A percentile compares a stretch with the other conserved stretches of the same genome.
Conservation (phyloP, 1,139 yeast genomes). For the Blastobotrys proliferans region DNA sequence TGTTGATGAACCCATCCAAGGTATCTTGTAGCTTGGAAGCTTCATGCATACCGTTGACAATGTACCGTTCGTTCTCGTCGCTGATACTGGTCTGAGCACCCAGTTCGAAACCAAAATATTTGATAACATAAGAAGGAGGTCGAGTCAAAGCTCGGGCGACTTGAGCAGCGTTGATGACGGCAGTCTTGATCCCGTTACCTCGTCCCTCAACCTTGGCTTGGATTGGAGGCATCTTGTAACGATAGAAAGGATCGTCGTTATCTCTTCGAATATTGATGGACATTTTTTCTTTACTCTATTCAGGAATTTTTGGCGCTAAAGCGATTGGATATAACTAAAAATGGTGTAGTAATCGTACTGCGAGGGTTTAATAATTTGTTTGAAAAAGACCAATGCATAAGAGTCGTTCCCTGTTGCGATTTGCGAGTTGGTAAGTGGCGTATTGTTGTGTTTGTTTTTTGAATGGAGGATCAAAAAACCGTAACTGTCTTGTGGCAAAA, state of each 20-base stretch:
- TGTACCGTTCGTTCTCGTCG: slow-evolving; percentile 77
- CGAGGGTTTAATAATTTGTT: slow-evolving; percentile 14
- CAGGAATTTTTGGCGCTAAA: too few species aligned
- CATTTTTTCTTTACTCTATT: slow-evolving; percentile 4
- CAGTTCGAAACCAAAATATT: slow-evolving; percentile 92
- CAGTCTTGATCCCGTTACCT: slow-evolving; percentile 99
- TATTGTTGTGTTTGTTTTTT: not conserved
- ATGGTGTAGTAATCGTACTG: too few species aligned
- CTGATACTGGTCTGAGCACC: slow-evolving; percentile 92
- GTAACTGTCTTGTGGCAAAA: too few species aligned
- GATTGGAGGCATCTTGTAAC: slow-evolving; percentile 98
- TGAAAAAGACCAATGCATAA: slow-evolving; percentile 24
- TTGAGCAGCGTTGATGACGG: slow-evolving; percentile 82
- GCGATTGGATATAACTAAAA: too few species aligned
- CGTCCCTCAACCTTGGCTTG: slow-evolving; percentile 98
- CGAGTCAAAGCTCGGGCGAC: slow-evolving; percentile 94
- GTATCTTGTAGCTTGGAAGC: slow-evolving; percentile 87
- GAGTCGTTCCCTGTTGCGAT: slow-evolving; percentile 16
- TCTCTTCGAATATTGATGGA: slow-evolving; percentile 93
- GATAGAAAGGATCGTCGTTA: slow-evolving; percentile 96
- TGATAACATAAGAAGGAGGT: slow-evolving; percentile 86
- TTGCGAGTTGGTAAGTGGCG: not conserved
- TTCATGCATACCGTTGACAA: slow-evolving; percentile 95
- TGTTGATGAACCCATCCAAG: slow-evolving; percentile 88
- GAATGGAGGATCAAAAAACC: not conserved